Percentiles rank a stretch among this genome's conserved stretches.
These are phyloP conservation scores for Fusarium tanahbumbuense DNA, from an alignment of 2,329 filamentous ascomycete species.

Conservation along the genomic window DNA sequence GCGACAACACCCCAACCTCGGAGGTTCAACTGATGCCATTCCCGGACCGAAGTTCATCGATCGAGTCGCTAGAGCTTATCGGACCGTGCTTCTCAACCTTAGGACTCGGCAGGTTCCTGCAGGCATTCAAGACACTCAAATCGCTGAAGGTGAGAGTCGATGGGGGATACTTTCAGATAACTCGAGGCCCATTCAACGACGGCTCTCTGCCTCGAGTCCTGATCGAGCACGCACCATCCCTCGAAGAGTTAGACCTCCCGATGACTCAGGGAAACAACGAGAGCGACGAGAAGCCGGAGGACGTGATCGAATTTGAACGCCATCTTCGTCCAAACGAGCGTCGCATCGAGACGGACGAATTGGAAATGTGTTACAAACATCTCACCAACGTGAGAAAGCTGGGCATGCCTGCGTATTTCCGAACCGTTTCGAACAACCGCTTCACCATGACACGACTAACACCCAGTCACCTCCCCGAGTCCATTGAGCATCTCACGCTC, in stretches of 20 bases:
- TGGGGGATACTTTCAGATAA: too few relatives aligned
- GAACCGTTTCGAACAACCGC: too few relatives aligned
- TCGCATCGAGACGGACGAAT: too few relatives aligned
- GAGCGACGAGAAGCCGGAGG: accelerated
- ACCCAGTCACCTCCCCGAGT: not conserved
- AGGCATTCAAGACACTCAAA: not conserved
- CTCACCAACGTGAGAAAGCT: not conserved
- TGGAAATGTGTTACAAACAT: not conserved
- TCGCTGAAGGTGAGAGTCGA: too few relatives aligned
- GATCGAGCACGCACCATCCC: not conserved
- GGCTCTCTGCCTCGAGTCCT: not conserved
- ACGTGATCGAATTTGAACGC: not conserved
- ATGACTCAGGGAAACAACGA: not conserved
- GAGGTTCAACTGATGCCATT: not conserved
- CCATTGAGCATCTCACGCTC: not conserved
- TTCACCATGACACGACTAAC: too few relatives aligned
- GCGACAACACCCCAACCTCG: too few relatives aligned
- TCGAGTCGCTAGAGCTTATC: not conserved
- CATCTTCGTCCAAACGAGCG: too few relatives aligned
- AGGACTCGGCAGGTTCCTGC: not conserved
- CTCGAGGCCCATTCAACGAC: too few relatives aligned
- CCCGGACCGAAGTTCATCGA: not conserved
- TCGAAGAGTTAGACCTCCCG: not conserved
- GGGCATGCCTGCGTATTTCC: not conserved
- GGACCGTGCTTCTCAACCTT: not conserved